Base-by-base conservation (phyloP, 2,329 filamentous ascomycete species). In the Scedosporium aurantiacum region DNA sequence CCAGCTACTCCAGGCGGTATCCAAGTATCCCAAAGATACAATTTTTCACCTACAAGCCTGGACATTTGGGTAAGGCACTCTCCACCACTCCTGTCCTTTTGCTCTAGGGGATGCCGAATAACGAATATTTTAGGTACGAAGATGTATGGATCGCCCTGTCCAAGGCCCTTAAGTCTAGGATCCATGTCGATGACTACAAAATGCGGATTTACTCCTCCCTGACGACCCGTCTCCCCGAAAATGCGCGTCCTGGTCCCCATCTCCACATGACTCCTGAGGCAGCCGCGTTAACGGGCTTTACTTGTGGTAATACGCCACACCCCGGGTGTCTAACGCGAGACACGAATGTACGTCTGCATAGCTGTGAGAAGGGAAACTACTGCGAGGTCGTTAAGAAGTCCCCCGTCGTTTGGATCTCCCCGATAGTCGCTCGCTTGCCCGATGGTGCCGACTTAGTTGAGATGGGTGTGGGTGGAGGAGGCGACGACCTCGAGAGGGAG, bases 91-190 rank as follows among this genome's bases (percentile, higher is more conserved):
- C 1, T 8, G 4, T 25, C 37, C 10, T 41, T 27, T 28, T 21
- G 47, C 23, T 14, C 58, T 12, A 28, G 25, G 12, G 8, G 18
- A 25, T 23, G 2, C 5, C 37, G 8, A 16, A 18, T 43, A 37
- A 37, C n/a, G 2, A 47, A 58, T 21, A n/a, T 18, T 14, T 5
- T 23, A 80, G 80, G 0, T 96, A 97, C 65, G 92, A 97, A 70
- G 89, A 96, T 60, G 91, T 96, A 0, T 97, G 91, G 91, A 77
- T 91, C 63, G 88, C 90, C 0, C 74, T 97, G 0, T 86, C 91
- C 0, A 82, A 85, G 23, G 83, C 85, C 10, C 75, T 97, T 0
- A 74, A 82, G 5, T 87, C 86, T 2, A 81, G 79, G 78, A 82
- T 96, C 1, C 93, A 97, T 67, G 83, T 97, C 2, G 91, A 96